These are phyloP conservation scores for Ascochyta rabiei DNA, from an alignment of 2,329 filamentous ascomycete species.

Conservation along the genomic window DNA sequence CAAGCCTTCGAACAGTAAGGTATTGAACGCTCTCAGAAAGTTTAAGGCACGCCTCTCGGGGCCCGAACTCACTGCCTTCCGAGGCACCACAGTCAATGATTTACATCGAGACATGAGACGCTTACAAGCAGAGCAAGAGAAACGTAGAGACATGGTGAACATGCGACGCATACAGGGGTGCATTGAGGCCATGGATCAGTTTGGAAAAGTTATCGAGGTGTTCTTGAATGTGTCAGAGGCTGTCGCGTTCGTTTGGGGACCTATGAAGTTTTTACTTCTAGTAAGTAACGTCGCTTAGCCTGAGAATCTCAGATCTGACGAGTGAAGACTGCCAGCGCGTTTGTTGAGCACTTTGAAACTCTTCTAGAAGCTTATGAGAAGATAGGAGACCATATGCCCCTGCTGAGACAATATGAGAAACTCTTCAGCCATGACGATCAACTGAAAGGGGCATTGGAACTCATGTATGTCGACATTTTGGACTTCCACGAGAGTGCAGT, in stretches of 20 bases:
- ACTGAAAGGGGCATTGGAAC: conserved; percentile 40
- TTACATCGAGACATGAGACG: conserved; percentile 18
- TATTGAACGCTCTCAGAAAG: conserved; percentile 13
- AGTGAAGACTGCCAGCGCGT: conserved; percentile 36
- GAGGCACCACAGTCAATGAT: conserved; percentile 22
- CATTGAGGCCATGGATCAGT: conserved; percentile 47
- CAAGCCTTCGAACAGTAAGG: not conserved
- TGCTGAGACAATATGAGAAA: conserved; percentile 40
- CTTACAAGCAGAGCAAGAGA: conserved; percentile 27
- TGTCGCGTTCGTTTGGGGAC: conserved; percentile 46
- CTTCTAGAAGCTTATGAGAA: conserved; percentile 48
- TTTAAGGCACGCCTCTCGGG: conserved; percentile 23
- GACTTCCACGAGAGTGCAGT: conserved; percentile 48
- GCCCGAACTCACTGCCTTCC: conserved; percentile 21
- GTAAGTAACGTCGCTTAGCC: conserved; percentile 13
- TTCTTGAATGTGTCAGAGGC: conserved; percentile 42
- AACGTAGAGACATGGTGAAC: conserved; percentile 19
- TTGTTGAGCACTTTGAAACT: conserved; percentile 44
- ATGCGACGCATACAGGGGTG: conserved; percentile 26
- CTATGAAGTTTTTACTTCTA: conserved; percentile 48
- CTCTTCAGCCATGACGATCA: conserved; percentile 37
- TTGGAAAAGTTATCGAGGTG: conserved; percentile 45
- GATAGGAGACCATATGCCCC: conserved; percentile 49
- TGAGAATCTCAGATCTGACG: not conserved
- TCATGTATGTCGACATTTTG: conserved; percentile 49